Conservation (phyloP, 1,139 yeast genomes). For the Magnusiomyces tetraspermus region DNA sequence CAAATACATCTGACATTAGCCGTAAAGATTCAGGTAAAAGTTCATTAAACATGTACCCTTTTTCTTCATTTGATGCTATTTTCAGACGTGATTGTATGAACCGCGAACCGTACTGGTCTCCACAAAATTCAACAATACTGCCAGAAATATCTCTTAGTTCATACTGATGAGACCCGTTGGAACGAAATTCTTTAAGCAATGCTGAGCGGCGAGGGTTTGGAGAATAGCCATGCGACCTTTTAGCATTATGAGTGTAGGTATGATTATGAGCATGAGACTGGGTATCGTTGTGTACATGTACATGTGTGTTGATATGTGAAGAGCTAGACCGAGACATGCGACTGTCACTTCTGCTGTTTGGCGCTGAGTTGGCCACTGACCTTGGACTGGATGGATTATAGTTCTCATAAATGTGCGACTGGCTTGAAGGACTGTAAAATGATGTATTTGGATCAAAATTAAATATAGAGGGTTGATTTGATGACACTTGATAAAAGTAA, state of each 20-base stretch:
- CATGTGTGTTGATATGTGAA: no score
- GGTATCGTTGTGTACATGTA: no score
- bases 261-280: background rate
- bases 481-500: no score
- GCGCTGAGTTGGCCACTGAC: no score
- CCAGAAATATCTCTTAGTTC: conserved; percentile 69
- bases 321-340: no score
- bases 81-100: conserved; percentile 86
- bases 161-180: conserved; percentile 51
- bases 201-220: conserved; percentile 50
- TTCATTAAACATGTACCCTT: conserved; percentile 76
- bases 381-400: no score
- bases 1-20: conserved; percentile 93
- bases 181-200: conserved; percentile 75
- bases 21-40: conserved; percentile 66
- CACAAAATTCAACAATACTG: conserved; percentile 83
- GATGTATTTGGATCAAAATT: no score
- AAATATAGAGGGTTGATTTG: no score
- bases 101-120: conserved; percentile 95
- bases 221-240: background rate
- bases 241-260: background rate
- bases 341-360: no score
- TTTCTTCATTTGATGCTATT: conserved; percentile 54
- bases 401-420: no score
- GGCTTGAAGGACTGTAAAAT: no score